phyloP scores from a whole-genome alignment of 495 filamentous ascomycete species.

The Daldinia childiae region DNA sequence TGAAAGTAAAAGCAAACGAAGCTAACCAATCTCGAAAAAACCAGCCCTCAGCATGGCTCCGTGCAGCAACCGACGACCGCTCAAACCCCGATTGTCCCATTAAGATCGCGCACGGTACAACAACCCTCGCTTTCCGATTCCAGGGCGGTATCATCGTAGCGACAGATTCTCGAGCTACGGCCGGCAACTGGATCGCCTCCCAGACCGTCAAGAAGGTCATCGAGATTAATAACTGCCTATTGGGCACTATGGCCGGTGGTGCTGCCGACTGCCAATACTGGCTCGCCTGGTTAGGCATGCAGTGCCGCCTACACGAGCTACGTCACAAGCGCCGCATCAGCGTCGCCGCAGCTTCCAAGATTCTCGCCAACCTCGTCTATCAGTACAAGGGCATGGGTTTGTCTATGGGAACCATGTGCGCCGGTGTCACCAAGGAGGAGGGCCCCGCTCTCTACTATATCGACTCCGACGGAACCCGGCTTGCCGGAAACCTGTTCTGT shows the following conservation, averaged over 20 bases:
- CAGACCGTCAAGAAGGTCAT: conserved; percentile 99
- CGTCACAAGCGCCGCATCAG: conserved; percentile 98
- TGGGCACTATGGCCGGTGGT: conserved; percentile 98
- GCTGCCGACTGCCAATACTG: conserved; percentile 99
- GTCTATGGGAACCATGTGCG: conserved; percentile 99
- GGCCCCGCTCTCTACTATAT: conserved; percentile 99
- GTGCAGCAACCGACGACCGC: conserved; percentile 95
- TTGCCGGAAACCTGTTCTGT: conserved; percentile 95
- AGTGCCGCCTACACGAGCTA: conserved; percentile 98
- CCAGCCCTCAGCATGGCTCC: conserved; percentile 89
- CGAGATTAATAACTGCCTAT: conserved; percentile 86
- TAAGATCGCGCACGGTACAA: conserved; percentile 99
- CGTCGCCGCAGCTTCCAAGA: conserved; percentile 96
- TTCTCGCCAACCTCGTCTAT: conserved; percentile 97
- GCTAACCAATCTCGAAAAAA: conserved; percentile 21
- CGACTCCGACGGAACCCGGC: conserved; percentile 93
- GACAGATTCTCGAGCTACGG: conserved; percentile 95
- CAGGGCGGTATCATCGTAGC: conserved; percentile 98
- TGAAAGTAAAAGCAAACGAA: neutral
- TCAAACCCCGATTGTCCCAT: conserved; percentile 96
- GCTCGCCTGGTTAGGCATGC: conserved; percentile 97
- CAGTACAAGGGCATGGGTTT: conserved; percentile 97
- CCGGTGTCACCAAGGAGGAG: conserved; percentile 94
- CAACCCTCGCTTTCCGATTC: conserved; percentile 97
- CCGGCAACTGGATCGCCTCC: conserved; percentile 97